Evolutionary conservation across 768 basidiomycete species (phyloP), one percentile per base, ranked within the genome.

Genomic region (Pleurotus eryngii): DNA sequence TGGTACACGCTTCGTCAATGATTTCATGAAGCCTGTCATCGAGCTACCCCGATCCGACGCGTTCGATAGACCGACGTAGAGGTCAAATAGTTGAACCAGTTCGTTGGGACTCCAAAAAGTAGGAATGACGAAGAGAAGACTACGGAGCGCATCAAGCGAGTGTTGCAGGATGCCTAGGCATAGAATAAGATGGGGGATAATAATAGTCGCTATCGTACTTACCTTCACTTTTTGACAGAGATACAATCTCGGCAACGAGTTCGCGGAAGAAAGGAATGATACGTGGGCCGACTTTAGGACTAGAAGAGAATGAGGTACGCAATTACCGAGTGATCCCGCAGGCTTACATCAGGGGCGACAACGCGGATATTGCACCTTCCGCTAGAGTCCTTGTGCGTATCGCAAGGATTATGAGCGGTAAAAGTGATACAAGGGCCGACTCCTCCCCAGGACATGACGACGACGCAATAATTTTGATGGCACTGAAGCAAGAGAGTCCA

Each of bases 261-360:
- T 84, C 79, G 53, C 83, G 83, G 72, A 97, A 87, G 70, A 84
- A 80, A 4, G 96, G 93, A 49, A 99, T 93, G 49, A 94, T 78
- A 0, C 96, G 86, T 9, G 95, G 92, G 0, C 92, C 93, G 18
- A 98, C 81, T 46, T 87, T 85, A 17, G 77, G 68, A 17, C 93
- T 96, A 64, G 14, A 46, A 24, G 40, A 49, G 5, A 15, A n/a
- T 20, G 12, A 45, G 35, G 20, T 35, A 47, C 22, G 24, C 37
- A 46, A 57, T 42, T 4, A 38, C 30, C 39, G 56, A 38, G 58
- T 54, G 67, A 43, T 63, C 39, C 54, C 46, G 57, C 20, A 30
- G 20, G 78, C 81, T 30, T 67, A 93, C 89, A 83, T 75, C 57
- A 94, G 76, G 35, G 83, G 75, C 4, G 81, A 69, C 27, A 95